Evolutionary conservation across 129 eudicot genomes (phyloP).

Genomic region (Flaveria bidentis): DNA sequence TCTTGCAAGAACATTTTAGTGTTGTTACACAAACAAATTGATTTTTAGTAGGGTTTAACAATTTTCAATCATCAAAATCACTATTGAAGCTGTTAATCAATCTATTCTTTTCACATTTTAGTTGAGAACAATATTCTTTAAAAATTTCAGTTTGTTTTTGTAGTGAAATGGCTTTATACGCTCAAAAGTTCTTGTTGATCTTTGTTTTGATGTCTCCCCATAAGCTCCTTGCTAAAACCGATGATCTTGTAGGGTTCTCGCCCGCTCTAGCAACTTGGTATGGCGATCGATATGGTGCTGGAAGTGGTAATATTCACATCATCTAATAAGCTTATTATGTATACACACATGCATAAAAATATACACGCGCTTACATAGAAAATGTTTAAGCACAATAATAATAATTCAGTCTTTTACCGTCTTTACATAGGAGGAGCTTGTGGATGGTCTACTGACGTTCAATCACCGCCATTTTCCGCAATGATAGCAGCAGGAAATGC

Average conservation of each 20-base stretch:
- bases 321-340: not conserved
- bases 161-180: constrained; percentile 18
- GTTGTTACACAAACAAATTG: constrained; percentile 13
- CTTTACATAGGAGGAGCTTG: constrained; percentile 42
- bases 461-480: constrained; percentile 37
- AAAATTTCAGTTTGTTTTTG: not conserved
- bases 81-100: not conserved
- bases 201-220: constrained; percentile 23
- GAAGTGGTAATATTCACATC: constrained; percentile 40
- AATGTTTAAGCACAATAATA: not conserved
- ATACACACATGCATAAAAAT: not conserved
- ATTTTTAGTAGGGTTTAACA: not conserved
- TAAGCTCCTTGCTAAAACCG: constrained; percentile 14
- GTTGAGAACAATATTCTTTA: not conserved
- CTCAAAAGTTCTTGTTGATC: constrained; percentile 8
- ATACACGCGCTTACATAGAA: too few relatives aligned
- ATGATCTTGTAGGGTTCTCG: constrained; percentile 23
- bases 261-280: constrained; percentile 55
- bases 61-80: not conserved
- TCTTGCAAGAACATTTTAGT: not conserved
- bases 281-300: constrained; percentile 39
- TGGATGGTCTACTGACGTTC: constrained; percentile 43
- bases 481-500: constrained; percentile 54
- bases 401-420: constrained; percentile 2
- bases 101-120: not conserved